These are phyloP conservation scores for Schwanniomyces pseudopolymorphus DNA, from an alignment of 805 yeast genomes.

Conservation along the genomic window DNA sequence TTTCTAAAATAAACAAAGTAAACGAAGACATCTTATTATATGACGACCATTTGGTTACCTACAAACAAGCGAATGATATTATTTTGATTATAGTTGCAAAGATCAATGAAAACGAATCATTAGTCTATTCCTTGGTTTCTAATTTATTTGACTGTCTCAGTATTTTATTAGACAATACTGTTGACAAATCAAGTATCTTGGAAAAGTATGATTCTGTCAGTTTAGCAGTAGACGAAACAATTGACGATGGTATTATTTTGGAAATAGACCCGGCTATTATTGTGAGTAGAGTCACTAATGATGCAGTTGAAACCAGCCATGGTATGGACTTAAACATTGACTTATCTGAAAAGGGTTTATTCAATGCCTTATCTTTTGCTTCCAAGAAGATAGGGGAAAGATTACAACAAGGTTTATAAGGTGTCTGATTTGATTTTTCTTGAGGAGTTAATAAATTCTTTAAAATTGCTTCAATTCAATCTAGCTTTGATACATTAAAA, in stretches of 20 bases:
- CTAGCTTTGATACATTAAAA: background rate
- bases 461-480: background rate
- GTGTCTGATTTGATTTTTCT: background rate
- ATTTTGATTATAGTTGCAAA: slow-evolving; percentile 70
- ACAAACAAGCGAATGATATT: slow-evolving; percentile 80
- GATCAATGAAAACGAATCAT: slow-evolving; percentile 80
- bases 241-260: slow-evolving; percentile 90
- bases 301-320: slow-evolving; percentile 50
- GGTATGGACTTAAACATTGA: slow-evolving; percentile 65
- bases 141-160: slow-evolving; percentile 83
- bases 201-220: slow-evolving; percentile 85
- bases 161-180: slow-evolving; percentile 62
- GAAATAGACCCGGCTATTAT: slow-evolving; percentile 87
- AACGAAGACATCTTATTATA: slow-evolving; percentile 77
- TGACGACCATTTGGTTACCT: slow-evolving; percentile 79
- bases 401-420: slow-evolving; percentile 44
- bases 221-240: slow-evolving; percentile 84
- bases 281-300: slow-evolving; percentile 86
- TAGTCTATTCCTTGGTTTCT: slow-evolving; percentile 70
- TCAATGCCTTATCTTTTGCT: slow-evolving; percentile 87
- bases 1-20: slow-evolving; percentile 74
- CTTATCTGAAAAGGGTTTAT: slow-evolving; percentile 69
- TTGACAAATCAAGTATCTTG: slow-evolving; percentile 76
- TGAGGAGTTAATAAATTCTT: background rate
- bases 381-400: slow-evolving; percentile 59